Evolutionary conservation across 228 moss, liverwort and hornwort genomes (phyloP).

Genomic region (Sphagnum fallax): DNA sequence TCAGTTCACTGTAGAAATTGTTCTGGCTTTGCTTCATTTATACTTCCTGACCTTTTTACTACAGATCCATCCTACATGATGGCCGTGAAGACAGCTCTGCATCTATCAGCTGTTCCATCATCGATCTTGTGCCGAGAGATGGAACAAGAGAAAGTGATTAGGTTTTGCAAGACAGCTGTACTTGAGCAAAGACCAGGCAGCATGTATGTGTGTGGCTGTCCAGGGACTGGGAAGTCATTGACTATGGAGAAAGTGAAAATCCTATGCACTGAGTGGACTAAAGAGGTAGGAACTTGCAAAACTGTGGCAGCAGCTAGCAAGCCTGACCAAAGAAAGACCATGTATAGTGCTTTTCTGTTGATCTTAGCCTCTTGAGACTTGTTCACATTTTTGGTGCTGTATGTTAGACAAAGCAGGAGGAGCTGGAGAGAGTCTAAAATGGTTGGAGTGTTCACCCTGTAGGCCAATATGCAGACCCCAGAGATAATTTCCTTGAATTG

Average conservation of each 20-base stretch:
- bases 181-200: slow-evolving; percentile 66
- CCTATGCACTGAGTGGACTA: slow-evolving; percentile 58
- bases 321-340: too few relatives aligned
- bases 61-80: slow-evolving; percentile 49
- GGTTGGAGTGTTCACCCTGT: slow-evolving; percentile 5
- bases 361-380: not conserved
- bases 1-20: not conserved
- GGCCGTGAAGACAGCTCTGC: slow-evolving; percentile 75
- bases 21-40: not conserved
- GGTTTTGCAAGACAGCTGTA: slow-evolving; percentile 68
- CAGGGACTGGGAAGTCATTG: slow-evolving; percentile 86
- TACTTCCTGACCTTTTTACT: not conserved
- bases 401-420: too few relatives aligned
- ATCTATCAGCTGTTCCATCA: slow-evolving; percentile 68
- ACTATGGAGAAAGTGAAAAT: slow-evolving; percentile 77
- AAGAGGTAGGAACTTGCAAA: slow-evolving; percentile 36
- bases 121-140: slow-evolving; percentile 64
- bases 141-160: slow-evolving; percentile 66
- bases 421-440: too few relatives aligned
- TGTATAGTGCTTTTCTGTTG: too few relatives aligned
- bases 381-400: not conserved
- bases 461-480: slow-evolving; percentile 53
- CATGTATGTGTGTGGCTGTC: slow-evolving; percentile 82
- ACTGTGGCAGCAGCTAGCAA: not conserved
- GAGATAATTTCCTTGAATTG: slow-evolving; percentile 72